These are phyloP conservation scores for Sugiyamaella valdiviana DNA, from an alignment of 805 yeast species.

Conservation along the genomic window DNA sequence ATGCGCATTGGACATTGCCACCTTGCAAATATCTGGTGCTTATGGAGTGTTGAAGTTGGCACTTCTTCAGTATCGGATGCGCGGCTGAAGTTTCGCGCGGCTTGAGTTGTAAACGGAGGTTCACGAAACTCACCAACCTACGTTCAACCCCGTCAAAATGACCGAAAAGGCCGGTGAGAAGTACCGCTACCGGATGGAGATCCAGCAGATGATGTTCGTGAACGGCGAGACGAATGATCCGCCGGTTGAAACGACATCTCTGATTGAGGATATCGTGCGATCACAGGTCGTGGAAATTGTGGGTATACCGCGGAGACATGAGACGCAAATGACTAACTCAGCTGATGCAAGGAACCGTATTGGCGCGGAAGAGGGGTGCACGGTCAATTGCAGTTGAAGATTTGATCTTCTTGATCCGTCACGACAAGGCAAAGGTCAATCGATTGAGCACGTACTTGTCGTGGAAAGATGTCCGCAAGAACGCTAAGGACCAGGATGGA, in stretches of 20 bases:
- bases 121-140: neutral
- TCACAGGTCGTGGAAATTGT: conserved; percentile 88
- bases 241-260: conserved; percentile 82
- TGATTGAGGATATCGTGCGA: conserved; percentile 90
- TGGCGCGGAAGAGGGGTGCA: conserved; percentile 75
- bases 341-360: conserved; percentile 64
- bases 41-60: no score
- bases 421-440: conserved; percentile 90
- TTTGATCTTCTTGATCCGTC: conserved; percentile 83
- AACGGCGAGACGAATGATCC: conserved; percentile 93
- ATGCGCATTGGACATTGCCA: neutral
- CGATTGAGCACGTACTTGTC: conserved; percentile 83
- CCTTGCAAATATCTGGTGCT: no score
- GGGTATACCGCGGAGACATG: conserved; percentile 4
- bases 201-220: conserved; percentile 98
- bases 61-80: no score
- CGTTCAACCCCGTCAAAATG: neutral
- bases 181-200: conserved; percentile 81
- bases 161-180: conserved; percentile 15
- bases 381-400: conserved; percentile 87
- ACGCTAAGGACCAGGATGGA: conserved; percentile 59
- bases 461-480: conserved; percentile 95
- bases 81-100: no score
- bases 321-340: conserved; percentile 5
- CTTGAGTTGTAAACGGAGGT: no score